Evolutionary conservation across 345 rosid genomes (phyloP).

Genomic region (Murraya koenigii): DNA sequence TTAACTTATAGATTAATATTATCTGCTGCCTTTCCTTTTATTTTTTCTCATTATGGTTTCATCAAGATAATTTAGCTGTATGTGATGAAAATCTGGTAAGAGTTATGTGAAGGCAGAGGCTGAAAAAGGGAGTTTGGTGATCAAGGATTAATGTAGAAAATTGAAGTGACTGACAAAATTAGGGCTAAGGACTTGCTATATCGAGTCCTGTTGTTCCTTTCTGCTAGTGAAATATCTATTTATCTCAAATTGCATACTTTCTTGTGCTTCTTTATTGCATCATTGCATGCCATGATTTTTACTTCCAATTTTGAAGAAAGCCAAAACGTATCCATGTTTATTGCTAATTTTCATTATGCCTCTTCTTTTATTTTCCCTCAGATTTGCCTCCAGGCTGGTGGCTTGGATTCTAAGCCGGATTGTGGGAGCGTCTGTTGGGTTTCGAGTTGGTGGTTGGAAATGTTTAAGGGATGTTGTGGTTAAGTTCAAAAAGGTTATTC

Average conservation of each 20-base stretch:
- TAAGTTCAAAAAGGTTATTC: slow-evolving; percentile 77
- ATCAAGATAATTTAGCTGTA: neutral
- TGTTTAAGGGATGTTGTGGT: slow-evolving; percentile 77
- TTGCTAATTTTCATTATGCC: slow-evolving; percentile 9
- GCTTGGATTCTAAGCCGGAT: slow-evolving; percentile 82
- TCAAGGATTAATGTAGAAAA: neutral
- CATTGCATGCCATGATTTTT: neutral
- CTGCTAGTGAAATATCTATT: neutral
- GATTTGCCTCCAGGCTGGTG: slow-evolving; percentile 69
- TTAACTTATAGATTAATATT: neutral
- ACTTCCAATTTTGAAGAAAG: neutral
- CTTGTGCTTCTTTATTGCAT: neutral
- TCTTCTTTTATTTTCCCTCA: slow-evolving; percentile 25
- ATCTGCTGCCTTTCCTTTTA: neutral
- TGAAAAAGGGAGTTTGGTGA: neutral
- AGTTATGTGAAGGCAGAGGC: neutral
- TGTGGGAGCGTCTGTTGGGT: slow-evolving; percentile 71
- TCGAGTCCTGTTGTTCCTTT: neutral
- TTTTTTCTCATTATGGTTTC: neutral
- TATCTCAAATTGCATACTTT: neutral
- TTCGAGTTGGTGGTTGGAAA: slow-evolving; percentile 94
- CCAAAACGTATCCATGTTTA: neutral
- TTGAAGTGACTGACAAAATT: neutral
- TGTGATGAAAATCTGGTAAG: neutral
- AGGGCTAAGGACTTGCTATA: neutral